Evolutionary conservation across 208 protist genomes (phyloP).

Genomic region (Acanthamoeba triangularis): DNA sequence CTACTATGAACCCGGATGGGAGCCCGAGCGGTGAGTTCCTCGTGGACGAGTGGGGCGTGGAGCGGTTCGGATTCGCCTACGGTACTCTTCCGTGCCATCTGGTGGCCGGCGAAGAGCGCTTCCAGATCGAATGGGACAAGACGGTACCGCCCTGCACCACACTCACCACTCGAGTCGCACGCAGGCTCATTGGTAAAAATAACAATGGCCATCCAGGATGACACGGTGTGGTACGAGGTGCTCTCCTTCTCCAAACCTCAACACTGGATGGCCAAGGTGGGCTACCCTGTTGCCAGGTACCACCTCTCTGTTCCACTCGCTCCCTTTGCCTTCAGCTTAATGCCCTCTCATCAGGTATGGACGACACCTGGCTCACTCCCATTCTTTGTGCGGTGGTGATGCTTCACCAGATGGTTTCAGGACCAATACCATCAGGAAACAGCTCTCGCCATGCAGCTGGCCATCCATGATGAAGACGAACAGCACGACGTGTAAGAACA

Average conservation of each 20-base stretch:
- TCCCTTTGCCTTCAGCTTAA: not conserved
- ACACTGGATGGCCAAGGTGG: slow-evolving; percentile 69
- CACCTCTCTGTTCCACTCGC: not conserved
- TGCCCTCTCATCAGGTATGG: not conserved
- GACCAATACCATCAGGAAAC: slow-evolving; percentile 33
- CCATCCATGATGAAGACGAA: not conserved
- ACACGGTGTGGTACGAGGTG: slow-evolving; percentile 60
- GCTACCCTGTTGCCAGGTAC: slow-evolving; percentile 62
- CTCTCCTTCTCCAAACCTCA: slow-evolving; percentile 69
- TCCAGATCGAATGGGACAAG: slow-evolving; percentile 56
- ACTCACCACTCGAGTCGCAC: not conserved
- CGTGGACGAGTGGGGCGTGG: slow-evolving; percentile 20
- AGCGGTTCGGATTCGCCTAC: slow-evolving; percentile 60
- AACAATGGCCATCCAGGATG: not conserved
- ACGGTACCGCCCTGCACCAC: not conserved
- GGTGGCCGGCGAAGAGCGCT: slow-evolving; percentile 59
- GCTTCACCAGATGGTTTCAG: slow-evolving; percentile 3
- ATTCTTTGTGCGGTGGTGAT: not conserved
- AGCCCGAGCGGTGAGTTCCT: not conserved
- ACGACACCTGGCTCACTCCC: not conserved
- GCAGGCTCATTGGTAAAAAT: not conserved
- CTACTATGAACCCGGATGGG: not conserved
- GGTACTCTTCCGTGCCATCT: slow-evolving; percentile 62
- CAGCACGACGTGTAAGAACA: not conserved
- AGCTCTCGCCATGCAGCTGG: not conserved